Evolutionary conservation across 179 eudicot species (phyloP), one percentile per base, ranked within the genome.

Genomic region (Gypsophila paniculata): DNA sequence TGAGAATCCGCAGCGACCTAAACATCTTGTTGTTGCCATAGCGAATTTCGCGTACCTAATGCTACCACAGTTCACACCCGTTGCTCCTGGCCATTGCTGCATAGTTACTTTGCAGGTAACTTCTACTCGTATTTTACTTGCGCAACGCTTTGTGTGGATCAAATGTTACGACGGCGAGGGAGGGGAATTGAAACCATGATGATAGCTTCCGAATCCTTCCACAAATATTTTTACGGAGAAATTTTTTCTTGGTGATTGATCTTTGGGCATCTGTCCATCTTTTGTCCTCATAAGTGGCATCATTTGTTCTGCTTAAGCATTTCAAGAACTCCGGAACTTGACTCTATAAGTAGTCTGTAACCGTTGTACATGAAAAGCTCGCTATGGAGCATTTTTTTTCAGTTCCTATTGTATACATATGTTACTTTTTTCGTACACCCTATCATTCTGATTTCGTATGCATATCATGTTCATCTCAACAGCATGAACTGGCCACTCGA

Each of bases 51-150:
- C 92, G 14, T 94, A 94, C 83, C 85, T 94, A 46, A 81, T 88
- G 83, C 74, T 94, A 64, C 96, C 99, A 6, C 94, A 83, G 21
- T 84, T 82, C 83, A 90, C 87, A 75, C 90, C 96, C 3, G 81
- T 94, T 78, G 88, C 83, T n/a, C 87, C 90, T 2, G 99, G 97
- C 63, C 99, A 94, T 80, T 94, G 99, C 80, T 84, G 90, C 81
- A 91, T 94, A 61, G 81, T 88, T 70, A 86, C 99, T 11, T 68
- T 83, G 87, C 99, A 91, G 94, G 99, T 91, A 72, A 52, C 36
- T 14, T 36, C 38, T n/a, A n/a, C n/a, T n/a, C n/a, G 64, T 60
- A 49, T 32, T 73, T 49, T 22, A 61, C 44, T 14, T 51, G 1
- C 15, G 17, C 12, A 46, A 13, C 52, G 0, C 52, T 46, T 46